A percentile compares a stretch with the other conserved stretches of the same genome.
Conservation (phyloP, 768 basidiomycete genomes). For the Cytidiella melzeri region DNA sequence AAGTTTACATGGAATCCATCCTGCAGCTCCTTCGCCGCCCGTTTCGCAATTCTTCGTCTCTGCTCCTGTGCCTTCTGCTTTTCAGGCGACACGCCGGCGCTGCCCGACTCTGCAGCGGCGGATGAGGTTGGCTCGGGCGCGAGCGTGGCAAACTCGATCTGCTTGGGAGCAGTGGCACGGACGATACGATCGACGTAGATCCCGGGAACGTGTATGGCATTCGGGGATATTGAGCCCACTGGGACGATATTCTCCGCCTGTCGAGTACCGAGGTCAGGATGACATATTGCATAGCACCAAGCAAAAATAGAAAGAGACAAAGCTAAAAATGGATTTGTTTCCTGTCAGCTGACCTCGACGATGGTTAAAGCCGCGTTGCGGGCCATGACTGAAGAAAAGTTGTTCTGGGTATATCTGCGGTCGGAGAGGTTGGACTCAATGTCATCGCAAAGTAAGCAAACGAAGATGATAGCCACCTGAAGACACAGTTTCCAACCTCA, state of each 20-base stretch:
- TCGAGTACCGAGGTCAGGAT: not conserved
- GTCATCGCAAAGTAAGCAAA: not conserved
- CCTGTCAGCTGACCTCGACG: slow-evolving; percentile 57
- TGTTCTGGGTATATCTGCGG: slow-evolving; percentile 75
- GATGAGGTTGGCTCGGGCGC: slow-evolving; percentile 26
- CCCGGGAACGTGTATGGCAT: slow-evolving; percentile 76
- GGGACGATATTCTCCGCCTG: slow-evolving; percentile 90
- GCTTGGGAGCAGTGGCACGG: slow-evolving; percentile 65
- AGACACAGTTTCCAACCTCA: slow-evolving; percentile 85
- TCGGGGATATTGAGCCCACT: slow-evolving; percentile 72
- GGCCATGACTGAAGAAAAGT: slow-evolving; percentile 84
- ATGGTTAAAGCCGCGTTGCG: slow-evolving; percentile 86
- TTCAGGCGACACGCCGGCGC: slow-evolving; percentile 34
- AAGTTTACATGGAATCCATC: slow-evolving; percentile 87
- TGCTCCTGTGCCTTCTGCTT: slow-evolving; percentile 41
- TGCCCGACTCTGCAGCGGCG: slow-evolving; percentile 31
- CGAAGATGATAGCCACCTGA: slow-evolving; percentile 48
- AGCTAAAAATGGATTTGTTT: too few species aligned
- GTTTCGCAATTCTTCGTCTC: slow-evolving; percentile 72
- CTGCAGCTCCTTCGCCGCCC: slow-evolving; percentile 85
- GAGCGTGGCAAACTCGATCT: slow-evolving; percentile 70
- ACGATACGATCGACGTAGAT: slow-evolving; percentile 91
- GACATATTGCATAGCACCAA: too few species aligned
- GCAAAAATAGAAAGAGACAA: too few species aligned
- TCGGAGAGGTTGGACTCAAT: not conserved